Evolutionary conservation across 1,139 yeast species (phyloP), one percentile per base, ranked within the genome.

Genomic region (Hyphopichia wangnamkhiaoensis): DNA sequence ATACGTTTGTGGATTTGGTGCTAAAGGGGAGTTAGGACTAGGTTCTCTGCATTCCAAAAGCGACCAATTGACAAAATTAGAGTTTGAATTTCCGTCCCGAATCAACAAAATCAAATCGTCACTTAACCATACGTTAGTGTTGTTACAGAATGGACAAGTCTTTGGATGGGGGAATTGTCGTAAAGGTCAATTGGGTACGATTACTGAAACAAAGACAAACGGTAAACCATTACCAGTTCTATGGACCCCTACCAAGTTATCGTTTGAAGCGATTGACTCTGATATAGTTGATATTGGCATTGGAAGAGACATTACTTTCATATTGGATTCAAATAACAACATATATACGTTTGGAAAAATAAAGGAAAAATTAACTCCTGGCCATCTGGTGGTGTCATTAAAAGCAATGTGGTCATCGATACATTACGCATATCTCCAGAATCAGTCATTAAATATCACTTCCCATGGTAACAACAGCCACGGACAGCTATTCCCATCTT

Each of bases 161-260:
- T 77, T 71, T 50, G 96, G 95, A 0, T 90, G 96, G 94, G 98
- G 98, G 0, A 79, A 77, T 35, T 78, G 86, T 35, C 75, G 90
- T 31, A 84, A 82, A 53, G 90, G 93, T 5, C 96, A 90, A 56
- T 58, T 90, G 17, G 72, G 76, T 58, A 31, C 37, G 44, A 54
- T 48, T 38, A 33, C 34, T 10, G 38, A 26, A 12, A 29, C 29
- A 16, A 31, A 10, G 25, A 17, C 13, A 37, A 29, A 50, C 41
- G 38, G 40, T 31, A 43, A 47, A 50, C 43, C 58, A 39, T 55
- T 43, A 40, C 39, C 63, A 1, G 46, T 53, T 13, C 21, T 56
- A 1, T 59, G 64, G 64, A 31, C 28, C 1, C 76, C 74, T 0
- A 54, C 57, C 2, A 31, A 38, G 19, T 37, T 73, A 10, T 36